phyloP scores from a whole-genome alignment of 2,329 filamentous ascomycete species.

The Penicillium rolfsii region DNA sequence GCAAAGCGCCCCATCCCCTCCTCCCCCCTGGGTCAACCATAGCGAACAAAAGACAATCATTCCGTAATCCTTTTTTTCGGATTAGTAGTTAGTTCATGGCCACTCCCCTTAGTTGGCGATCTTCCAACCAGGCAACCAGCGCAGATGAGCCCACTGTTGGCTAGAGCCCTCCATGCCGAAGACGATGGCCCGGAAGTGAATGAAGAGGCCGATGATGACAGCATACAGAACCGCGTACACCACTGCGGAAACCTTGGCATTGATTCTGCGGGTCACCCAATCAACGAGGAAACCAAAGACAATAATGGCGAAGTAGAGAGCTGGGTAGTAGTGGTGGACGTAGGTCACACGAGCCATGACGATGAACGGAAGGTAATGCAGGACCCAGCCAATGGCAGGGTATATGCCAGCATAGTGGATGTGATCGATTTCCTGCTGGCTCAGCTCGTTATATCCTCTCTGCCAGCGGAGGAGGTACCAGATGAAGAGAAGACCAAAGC shows the following conservation, averaged over 20 bases:
- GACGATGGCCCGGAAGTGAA: constrained; percentile 88
- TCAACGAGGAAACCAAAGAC: constrained; percentile 85
- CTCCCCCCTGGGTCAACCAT: not conserved
- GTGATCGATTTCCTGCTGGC: constrained; percentile 78
- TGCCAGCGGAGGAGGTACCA: constrained; percentile 97
- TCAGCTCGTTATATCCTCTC: constrained; percentile 85
- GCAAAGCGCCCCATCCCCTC: constrained; percentile 2
- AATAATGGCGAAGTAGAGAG: constrained; percentile 95
- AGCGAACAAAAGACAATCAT: not conserved
- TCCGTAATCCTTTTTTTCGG: not conserved
- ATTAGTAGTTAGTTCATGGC: not conserved
- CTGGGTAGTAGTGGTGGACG: constrained; percentile 98
- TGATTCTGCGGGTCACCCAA: constrained; percentile 73
- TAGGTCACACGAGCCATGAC: constrained; percentile 99
- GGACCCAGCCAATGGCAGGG: constrained; percentile 88
- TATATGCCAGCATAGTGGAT: constrained; percentile 94
- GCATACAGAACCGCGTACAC: constrained; percentile 77
- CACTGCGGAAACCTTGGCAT: constrained; percentile 64
- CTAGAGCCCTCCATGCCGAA: constrained; percentile 92
- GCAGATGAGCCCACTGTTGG: constrained; percentile 84
- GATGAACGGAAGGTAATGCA: constrained; percentile 94
- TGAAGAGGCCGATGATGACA: constrained; percentile 77
- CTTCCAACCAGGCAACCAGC: constrained; percentile 89
- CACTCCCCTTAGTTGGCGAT: constrained; percentile 63
- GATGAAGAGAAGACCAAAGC: constrained; percentile 70